These are phyloP conservation scores for Talaromyces sp. DNA, from an alignment of 2,329 filamentous ascomycete species.

Conservation along the genomic window DNA sequence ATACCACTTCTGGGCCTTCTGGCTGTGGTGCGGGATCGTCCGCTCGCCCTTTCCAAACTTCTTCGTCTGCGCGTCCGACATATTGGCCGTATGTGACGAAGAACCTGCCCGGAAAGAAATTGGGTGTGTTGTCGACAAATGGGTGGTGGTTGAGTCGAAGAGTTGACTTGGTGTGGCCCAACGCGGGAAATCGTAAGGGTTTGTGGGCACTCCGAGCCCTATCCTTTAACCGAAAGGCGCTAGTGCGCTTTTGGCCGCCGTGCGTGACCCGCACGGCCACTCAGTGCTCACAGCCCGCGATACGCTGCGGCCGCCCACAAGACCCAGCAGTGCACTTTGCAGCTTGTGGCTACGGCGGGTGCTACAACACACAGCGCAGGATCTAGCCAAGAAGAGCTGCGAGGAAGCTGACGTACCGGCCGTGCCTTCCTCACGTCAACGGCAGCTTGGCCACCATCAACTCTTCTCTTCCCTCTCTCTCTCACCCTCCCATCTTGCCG, in stretches of 20 bases:
- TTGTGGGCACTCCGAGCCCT: constrained; percentile 41
- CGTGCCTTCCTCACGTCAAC: constrained; percentile 13
- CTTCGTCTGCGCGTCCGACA: constrained; percentile 68
- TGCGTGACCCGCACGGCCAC: background rate
- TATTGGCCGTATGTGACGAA: constrained; percentile 45
- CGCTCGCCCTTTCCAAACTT: constrained; percentile 97
- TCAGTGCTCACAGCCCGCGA: background rate
- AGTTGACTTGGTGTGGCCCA: constrained; percentile 28
- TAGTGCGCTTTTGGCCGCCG: constrained; percentile 27
- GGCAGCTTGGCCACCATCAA: background rate
- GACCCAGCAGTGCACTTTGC: background rate
- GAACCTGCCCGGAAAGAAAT: constrained; percentile 27
- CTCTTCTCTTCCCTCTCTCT: background rate
- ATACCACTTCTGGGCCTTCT: constrained; percentile 99
- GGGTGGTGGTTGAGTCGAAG: constrained; percentile 36
- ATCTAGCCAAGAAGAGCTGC: background rate
- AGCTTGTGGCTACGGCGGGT: constrained; percentile 2
- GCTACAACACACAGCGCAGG: background rate
- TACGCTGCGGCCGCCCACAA: constrained; percentile 12
- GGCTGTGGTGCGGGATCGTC: constrained; percentile 75
- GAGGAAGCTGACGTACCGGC: constrained; percentile 19
- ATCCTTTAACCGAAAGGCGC: constrained; percentile 34
- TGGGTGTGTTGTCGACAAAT: constrained; percentile 35
- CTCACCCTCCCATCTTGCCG: constrained; percentile 16
- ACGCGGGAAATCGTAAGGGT: constrained; percentile 33